phyloP scores from a whole-genome alignment of 208 protist genomes.

The Vickermania spadyakhi region DNA sequence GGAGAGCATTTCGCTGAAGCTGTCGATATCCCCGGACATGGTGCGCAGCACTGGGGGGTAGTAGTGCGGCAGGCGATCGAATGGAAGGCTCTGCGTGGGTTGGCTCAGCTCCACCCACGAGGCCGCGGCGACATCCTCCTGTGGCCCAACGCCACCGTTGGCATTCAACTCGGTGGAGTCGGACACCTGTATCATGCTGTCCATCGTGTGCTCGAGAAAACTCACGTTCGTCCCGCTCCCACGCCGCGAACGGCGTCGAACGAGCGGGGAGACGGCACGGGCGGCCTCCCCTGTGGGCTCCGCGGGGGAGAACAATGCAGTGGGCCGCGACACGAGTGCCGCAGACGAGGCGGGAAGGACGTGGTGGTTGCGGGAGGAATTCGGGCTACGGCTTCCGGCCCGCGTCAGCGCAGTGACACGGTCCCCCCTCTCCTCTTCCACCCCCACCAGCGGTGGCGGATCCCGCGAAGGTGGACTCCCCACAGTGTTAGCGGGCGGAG shows the following conservation, averaged over 20 bases:
- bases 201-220: slow-evolving; percentile 7
- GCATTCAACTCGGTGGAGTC: slow-evolving; percentile 16
- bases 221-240: too few relatives aligned
- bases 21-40: slow-evolving; percentile 18
- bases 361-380: too few relatives aligned
- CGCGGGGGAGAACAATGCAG: too few relatives aligned
- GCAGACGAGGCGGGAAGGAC: too few relatives aligned
- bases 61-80: slow-evolving; percentile 8
- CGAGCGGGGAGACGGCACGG: neutral
- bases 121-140: slow-evolving; percentile 9
- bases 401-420: too few relatives aligned
- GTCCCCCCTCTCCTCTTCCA: too few relatives aligned
- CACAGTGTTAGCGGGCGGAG: too few relatives aligned
- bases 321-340: too few relatives aligned
- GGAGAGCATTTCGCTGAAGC: slow-evolving; percentile 4
- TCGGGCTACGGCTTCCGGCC: too few relatives aligned
- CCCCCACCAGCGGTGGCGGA: too few relatives aligned
- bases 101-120: slow-evolving; percentile 58
- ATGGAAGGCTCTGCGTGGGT: slow-evolving; percentile 29
- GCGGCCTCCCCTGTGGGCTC: neutral
- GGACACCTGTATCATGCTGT: slow-evolving; percentile 20
- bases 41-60: slow-evolving; percentile 14
- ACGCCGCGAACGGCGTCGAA: neutral
- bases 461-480: too few relatives aligned
- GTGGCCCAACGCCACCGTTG: neutral